phyloP scores from a whole-genome alignment of 495 filamentous ascomycete species.

The Hypomontagnella submonticulosa region DNA sequence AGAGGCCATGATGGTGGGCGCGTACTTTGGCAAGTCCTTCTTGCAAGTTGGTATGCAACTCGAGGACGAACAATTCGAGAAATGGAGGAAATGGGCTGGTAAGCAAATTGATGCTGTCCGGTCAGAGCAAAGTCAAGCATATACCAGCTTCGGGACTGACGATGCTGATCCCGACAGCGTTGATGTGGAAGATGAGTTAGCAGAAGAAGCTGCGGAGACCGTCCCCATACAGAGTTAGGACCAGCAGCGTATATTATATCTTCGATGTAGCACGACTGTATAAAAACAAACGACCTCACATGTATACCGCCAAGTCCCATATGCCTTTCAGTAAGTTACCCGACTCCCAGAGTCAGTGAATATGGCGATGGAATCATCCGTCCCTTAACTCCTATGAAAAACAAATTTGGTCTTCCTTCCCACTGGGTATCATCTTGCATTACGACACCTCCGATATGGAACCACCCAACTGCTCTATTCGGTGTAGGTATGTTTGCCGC shows the following conservation, averaged over 20 bases:
- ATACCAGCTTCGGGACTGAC: conserved; percentile 52
- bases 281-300: conserved; percentile 13
- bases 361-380: conserved; percentile 6
- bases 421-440: conserved; percentile 25
- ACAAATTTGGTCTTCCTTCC: conserved; percentile 5
- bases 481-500: conserved; percentile 35
- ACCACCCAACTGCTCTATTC: conserved; percentile 31
- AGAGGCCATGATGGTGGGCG: conserved; percentile 86
- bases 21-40: conserved; percentile 80
- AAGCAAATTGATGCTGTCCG: conserved; percentile 56
- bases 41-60: conserved; percentile 82
- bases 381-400: conserved; percentile 15
- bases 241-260: conserved; percentile 12
- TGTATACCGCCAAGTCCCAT: conserved; percentile 22
- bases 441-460: conserved; percentile 24
- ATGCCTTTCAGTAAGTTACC: conserved; percentile 2
- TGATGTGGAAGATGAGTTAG: conserved; percentile 23
- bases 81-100: conserved; percentile 84
- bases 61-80: conserved; percentile 79
- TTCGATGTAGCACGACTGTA: conserved; percentile 45
- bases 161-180: conserved; percentile 31
- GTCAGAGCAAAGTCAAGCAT: conserved; percentile 60
- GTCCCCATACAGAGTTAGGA: not conserved
- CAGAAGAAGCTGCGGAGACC: conserved; percentile 6
- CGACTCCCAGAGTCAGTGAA: conserved; percentile 16